Conservation (phyloP, 2,329 filamentous ascomycete species). For the Pseudogymnoascus sp. region DNA sequence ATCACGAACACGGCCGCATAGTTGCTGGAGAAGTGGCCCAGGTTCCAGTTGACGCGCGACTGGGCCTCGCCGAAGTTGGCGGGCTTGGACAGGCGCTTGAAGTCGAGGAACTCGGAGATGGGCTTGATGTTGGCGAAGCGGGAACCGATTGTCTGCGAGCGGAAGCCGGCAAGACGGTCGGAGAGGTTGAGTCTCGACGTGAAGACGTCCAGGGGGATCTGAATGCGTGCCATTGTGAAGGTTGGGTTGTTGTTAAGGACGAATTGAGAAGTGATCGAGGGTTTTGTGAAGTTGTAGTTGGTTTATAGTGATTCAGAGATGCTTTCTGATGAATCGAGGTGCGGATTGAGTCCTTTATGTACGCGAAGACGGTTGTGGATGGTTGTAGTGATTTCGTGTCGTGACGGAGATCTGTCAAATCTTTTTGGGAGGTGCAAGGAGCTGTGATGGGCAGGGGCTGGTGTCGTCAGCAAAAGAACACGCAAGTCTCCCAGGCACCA, state of each 20-base stretch:
- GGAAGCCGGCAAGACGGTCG: constrained; percentile 77
- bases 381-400: background rate
- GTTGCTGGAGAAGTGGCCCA: constrained; percentile 96
- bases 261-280: background rate
- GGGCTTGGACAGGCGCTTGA: constrained; percentile 94
- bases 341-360: background rate
- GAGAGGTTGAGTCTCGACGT: constrained; percentile 82
- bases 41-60: constrained; percentile 91
- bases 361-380: background rate
- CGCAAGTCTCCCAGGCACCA: background rate
- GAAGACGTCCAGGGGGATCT: constrained; percentile 84
- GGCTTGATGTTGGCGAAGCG: constrained; percentile 91
- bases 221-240: constrained; percentile 71
- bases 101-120: constrained; percentile 85
- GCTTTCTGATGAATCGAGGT: background rate
- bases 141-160: constrained; percentile 66
- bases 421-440: background rate
- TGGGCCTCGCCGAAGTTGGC: constrained; percentile 85
- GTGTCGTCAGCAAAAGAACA: background rate
- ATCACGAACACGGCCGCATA: constrained; percentile 91
- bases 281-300: constrained; percentile 6
- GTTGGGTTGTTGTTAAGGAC: background rate
- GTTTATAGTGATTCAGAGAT: background rate
- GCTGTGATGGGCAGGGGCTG: background rate
- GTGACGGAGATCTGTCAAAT: background rate